Evolutionary conservation across 176 grass and related monocot species (phyloP).

Genomic region (Lolium perenne): DNA sequence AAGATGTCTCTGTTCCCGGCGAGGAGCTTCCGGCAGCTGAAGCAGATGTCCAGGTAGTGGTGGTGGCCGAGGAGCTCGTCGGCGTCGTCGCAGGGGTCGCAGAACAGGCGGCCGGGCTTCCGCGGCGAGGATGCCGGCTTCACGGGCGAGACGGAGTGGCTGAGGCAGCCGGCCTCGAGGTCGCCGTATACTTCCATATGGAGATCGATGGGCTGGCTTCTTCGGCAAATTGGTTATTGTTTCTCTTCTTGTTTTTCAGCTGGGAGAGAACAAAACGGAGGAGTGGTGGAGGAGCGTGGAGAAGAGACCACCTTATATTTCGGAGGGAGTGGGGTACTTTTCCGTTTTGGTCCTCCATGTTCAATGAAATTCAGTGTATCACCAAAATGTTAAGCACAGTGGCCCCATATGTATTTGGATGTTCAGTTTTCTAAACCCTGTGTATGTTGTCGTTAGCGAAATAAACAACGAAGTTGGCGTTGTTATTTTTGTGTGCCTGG

Average conservation of each 20-base stretch:
- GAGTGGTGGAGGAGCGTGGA: background rate
- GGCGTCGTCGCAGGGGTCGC: conserved; percentile 51
- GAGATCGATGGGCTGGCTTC: conserved; percentile 12
- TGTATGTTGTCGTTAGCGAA: background rate
- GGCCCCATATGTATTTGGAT: background rate
- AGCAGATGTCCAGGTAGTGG: conserved; percentile 93
- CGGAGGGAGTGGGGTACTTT: conserved; percentile 3
- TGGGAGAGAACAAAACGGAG: background rate
- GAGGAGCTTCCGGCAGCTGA: conserved; percentile 76
- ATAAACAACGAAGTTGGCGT: background rate
- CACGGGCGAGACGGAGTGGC: conserved; percentile 35
- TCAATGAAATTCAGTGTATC: background rate
- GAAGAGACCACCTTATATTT: conserved; percentile 31
- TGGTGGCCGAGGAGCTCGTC: conserved; percentile 56
- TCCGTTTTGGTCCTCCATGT: background rate
- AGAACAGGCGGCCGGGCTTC: conserved; percentile 59
- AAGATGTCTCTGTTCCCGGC: conserved; percentile 79
- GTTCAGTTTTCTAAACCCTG: background rate
- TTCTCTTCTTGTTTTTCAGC: conserved; percentile 8
- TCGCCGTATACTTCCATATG: conserved; percentile 47
- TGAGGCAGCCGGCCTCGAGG: conserved; percentile 57
- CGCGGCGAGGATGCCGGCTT: conserved; percentile 43
- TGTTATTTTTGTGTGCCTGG: background rate
- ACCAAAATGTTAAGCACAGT: no score
- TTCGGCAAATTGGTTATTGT: background rate